Evolutionary conservation across 1,284 basidiomycete species (phyloP).

Genomic region (Cutaneotrichosporon cavernicola): DNA sequence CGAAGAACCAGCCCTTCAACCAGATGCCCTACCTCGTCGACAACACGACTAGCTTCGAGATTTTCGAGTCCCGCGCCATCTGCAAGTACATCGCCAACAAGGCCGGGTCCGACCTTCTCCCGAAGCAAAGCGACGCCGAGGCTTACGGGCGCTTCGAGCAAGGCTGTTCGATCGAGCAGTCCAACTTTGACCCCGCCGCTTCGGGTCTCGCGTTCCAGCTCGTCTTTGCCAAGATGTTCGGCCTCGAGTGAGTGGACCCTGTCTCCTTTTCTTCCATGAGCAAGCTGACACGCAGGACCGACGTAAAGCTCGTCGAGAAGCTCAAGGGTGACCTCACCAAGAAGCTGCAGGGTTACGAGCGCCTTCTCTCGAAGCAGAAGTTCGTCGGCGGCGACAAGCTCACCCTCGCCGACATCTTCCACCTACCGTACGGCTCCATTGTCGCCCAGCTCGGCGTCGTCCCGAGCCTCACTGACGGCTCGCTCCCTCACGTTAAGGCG

Average conservation of each 20-base stretch:
- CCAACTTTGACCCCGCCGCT: slow-evolving; percentile 59
- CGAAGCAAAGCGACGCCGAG: slow-evolving; percentile 49
- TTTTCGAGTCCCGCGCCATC: slow-evolving; percentile 62
- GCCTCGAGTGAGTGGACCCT: neutral
- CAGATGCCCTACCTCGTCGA: slow-evolving; percentile 63
- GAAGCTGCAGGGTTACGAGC: slow-evolving; percentile 59
- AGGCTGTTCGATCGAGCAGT: slow-evolving; percentile 57
- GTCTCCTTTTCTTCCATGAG: neutral
- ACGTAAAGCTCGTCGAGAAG: slow-evolving; percentile 47
- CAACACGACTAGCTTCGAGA: slow-evolving; percentile 29
- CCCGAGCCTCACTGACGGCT: slow-evolving; percentile 32
- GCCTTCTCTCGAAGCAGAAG: slow-evolving; percentile 58
- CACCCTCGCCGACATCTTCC: slow-evolving; percentile 62
- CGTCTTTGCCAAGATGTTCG: slow-evolving; percentile 48
- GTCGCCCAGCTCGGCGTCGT: slow-evolving; percentile 22
- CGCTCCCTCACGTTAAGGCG: slow-evolving; percentile 33
- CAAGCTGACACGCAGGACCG: slow-evolving; percentile 22
- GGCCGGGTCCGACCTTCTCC: slow-evolving; percentile 27
- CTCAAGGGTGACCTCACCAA: slow-evolving; percentile 44
- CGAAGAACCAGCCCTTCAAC: slow-evolving; percentile 63
- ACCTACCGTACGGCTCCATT: slow-evolving; percentile 55
- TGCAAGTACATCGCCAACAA: slow-evolving; percentile 49
- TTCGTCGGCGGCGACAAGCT: slow-evolving; percentile 60
- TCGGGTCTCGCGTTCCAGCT: slow-evolving; percentile 54
- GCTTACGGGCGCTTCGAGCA: slow-evolving; percentile 60